Evolutionary conservation across 352 stramenopile genomes (phyloP).

Genomic region (Phytophthora hybrid): DNA sequence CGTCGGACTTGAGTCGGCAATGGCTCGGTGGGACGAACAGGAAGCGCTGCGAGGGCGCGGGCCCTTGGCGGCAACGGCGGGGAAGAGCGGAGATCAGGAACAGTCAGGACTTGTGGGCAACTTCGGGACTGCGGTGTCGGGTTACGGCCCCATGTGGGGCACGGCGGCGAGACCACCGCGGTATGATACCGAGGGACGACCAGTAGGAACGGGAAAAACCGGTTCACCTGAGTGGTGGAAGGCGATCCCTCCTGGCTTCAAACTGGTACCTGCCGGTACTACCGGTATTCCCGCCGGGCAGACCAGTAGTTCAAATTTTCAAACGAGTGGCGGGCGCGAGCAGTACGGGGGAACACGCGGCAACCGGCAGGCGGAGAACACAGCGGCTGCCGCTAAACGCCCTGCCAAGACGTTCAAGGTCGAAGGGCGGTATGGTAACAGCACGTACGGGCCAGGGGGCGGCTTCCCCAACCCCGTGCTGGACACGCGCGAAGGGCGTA

Average conservation of each 20-base stretch:
- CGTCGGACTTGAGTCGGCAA: constrained; percentile 5
- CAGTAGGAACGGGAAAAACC: background rate
- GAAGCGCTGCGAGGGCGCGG: background rate
- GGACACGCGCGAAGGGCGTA: background rate
- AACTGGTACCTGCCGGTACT: constrained; percentile 2
- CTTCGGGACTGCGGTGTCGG: background rate
- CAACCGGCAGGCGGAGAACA: constrained; percentile 4
- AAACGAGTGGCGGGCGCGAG: background rate
- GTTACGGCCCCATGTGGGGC: no score
- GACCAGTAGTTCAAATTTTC: background rate
- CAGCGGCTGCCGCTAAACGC: background rate
- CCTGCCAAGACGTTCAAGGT: constrained; percentile 10
- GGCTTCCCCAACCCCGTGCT: background rate
- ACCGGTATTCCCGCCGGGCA: background rate
- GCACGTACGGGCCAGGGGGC: background rate
- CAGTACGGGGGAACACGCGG: background rate
- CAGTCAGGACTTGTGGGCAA: background rate
- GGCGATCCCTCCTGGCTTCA: background rate
- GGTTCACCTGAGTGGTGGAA: background rate
- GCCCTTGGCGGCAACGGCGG: background rate
- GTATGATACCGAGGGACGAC: no score
- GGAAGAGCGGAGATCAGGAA: background rate
- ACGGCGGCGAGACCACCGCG: no score
- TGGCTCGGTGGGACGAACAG: background rate
- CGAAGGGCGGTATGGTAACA: background rate